phyloP scores from a whole-genome alignment of 306 rosid genomes.

The Vigna angularis region DNA sequence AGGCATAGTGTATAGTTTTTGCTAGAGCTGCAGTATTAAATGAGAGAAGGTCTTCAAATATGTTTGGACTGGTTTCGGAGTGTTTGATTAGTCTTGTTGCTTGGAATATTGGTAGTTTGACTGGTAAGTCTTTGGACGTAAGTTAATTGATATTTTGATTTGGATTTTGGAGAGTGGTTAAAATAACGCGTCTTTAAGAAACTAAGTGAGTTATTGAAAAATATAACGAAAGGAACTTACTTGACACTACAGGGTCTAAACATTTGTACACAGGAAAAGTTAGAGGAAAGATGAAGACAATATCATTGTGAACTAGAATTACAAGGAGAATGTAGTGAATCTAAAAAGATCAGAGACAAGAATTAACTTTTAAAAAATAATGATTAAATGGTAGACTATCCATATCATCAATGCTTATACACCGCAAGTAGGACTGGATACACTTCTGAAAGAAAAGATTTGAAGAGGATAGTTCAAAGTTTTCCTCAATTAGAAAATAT shows the following conservation, averaged over 20 bases:
- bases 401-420: not conserved
- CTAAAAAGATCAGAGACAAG: not conserved
- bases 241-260: not conserved
- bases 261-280: not conserved
- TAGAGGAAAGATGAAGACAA: not conserved
- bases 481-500: not conserved
- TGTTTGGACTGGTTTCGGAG: not conserved
- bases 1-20: not conserved
- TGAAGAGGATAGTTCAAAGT: not conserved
- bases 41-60: not conserved
- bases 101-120: not conserved
- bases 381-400: not conserved
- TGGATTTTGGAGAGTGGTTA: not conserved
- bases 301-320: not conserved
- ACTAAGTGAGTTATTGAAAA: not conserved
- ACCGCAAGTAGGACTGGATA: not conserved
- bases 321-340: not conserved
- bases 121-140: not conserved
- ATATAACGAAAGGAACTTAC: not conserved
- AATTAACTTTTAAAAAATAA: not conserved
- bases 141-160: not conserved
- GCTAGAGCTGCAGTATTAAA: not conserved
- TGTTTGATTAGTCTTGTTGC: not conserved
- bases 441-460: not conserved
- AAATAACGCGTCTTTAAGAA: not conserved